Conservation (phyloP, 192 early-diverging fungal genomes). For the Funneliformis mosseae region DNA sequence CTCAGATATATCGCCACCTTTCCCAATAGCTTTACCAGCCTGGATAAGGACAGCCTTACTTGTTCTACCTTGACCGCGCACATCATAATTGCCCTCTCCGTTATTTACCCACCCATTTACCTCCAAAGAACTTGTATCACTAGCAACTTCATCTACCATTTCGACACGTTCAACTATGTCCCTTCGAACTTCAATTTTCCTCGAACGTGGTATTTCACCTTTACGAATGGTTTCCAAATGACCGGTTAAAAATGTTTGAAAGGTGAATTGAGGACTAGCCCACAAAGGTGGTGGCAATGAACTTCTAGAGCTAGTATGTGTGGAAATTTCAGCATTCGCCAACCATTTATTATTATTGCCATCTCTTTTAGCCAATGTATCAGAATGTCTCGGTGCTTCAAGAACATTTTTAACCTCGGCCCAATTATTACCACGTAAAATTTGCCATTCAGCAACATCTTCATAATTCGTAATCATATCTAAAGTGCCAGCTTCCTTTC, state of each 20-base stretch:
- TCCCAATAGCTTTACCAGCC: conserved; percentile 8
- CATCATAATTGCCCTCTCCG: not conserved
- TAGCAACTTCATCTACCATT: conserved; percentile 47
- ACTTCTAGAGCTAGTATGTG: conserved; percentile 41
- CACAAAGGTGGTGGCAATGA: conserved; percentile 49
- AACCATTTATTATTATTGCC: conserved; percentile 42
- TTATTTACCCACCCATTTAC: conserved; percentile 20
- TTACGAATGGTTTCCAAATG: conserved; percentile 38
- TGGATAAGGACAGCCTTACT: conserved; percentile 9
- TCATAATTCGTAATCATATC: conserved; percentile 54
- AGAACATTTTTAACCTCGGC: conserved; percentile 42
- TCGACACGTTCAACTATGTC: conserved; percentile 38
- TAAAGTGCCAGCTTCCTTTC: conserved; percentile 44
- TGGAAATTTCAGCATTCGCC: conserved; percentile 56
- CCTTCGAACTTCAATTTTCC: conserved; percentile 47
- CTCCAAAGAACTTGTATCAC: conserved; percentile 15
- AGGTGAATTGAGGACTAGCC: conserved; percentile 52
- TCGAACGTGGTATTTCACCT: conserved; percentile 45
- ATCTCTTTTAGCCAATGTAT: conserved; percentile 15
- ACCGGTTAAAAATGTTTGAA: conserved; percentile 49
- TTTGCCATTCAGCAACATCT: conserved; percentile 61
- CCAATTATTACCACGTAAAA: conserved; percentile 53
- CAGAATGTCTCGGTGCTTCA: conserved; percentile 28
- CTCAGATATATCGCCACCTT: conserved; percentile 26
- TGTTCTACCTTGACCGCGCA: not conserved